Conservation (phyloP, 345 rosid genomes). For the Lagerstroemia speciosa region DNA sequence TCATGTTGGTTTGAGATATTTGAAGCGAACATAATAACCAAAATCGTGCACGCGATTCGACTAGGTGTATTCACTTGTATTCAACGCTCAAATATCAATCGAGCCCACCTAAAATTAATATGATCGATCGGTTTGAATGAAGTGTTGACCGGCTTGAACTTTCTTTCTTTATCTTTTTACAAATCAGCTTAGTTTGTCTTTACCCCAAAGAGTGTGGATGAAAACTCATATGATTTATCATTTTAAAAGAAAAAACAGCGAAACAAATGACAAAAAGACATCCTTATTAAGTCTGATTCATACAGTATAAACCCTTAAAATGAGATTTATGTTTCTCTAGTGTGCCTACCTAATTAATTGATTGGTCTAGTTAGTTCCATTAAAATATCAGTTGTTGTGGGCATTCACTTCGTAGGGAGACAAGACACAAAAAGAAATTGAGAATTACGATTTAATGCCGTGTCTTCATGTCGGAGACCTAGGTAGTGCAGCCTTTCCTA, state of each 20-base stretch:
- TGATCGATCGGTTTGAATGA: no score
- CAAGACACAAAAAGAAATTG: not conserved
- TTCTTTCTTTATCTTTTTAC: no score
- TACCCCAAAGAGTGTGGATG: no score
- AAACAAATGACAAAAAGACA: not conserved
- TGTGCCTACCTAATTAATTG: conserved; percentile 3
- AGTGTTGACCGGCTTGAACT: no score
- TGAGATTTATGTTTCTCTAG: not conserved
- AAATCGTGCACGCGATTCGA: no score
- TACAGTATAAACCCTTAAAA: not conserved
- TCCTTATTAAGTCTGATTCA: not conserved
- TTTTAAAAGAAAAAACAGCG: not conserved
- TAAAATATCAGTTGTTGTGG: not conserved
- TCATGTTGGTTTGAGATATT: no score
- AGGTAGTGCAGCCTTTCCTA: not conserved
- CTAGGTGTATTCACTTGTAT: no score
- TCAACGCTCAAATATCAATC: no score
- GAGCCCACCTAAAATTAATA: no score
- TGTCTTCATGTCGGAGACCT: not conserved
- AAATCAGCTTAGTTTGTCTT: no score
- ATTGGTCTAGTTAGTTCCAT: not conserved
- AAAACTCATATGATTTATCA: no score
- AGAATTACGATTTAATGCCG: not conserved
- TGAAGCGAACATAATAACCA: no score
- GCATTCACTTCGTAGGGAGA: not conserved